phyloP scores from a whole-genome alignment of 139 green algal genomes.

The Edaphochlamys debaryana region DNA sequence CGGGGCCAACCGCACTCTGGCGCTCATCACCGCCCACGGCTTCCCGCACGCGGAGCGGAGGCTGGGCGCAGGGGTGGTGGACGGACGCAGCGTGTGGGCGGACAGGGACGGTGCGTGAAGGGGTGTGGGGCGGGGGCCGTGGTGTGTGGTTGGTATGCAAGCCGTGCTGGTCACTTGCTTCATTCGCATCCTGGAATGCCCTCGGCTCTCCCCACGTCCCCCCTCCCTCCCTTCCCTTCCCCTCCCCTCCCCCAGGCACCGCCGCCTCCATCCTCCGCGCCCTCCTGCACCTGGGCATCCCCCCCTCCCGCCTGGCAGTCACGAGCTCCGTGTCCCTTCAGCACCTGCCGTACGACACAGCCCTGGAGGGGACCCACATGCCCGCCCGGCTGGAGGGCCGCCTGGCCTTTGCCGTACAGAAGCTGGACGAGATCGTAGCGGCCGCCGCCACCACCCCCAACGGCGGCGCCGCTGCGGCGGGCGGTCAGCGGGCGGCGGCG shows the following conservation, averaged over 20 bases:
- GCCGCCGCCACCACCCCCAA: not conserved
- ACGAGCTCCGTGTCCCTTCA: slow-evolving; percentile 80
- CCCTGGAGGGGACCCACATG: slow-evolving; percentile 25
- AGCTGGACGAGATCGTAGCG: slow-evolving; percentile 72
- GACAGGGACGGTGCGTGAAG: slow-evolving; percentile 62
- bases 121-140: too few species aligned
- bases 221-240: too few species aligned
- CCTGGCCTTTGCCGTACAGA: slow-evolving; percentile 87
- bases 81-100: slow-evolving; percentile 85
- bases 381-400: slow-evolving; percentile 15
- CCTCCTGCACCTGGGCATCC: slow-evolving; percentile 43
- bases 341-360: slow-evolving; percentile 82
- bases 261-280: slow-evolving; percentile 51
- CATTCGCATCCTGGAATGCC: too few species aligned
- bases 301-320: slow-evolving; percentile 37
- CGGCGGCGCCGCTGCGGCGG: not conserved
- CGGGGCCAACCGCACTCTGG: slow-evolving; percentile 70
- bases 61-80: slow-evolving; percentile 85
- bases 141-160: too few species aligned
- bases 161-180: too few species aligned
- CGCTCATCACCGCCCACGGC: slow-evolving; percentile 75
- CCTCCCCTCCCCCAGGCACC: slow-evolving; percentile 23
- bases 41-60: slow-evolving; percentile 74
- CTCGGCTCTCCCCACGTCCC: too few species aligned
- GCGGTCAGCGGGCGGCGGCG: too few species aligned